A percentile compares a stretch with the other conserved stretches of the same genome.
These are phyloP conservation scores for Chloropicon primus DNA, from an alignment of 139 green algal species.

Conservation along the genomic window DNA sequence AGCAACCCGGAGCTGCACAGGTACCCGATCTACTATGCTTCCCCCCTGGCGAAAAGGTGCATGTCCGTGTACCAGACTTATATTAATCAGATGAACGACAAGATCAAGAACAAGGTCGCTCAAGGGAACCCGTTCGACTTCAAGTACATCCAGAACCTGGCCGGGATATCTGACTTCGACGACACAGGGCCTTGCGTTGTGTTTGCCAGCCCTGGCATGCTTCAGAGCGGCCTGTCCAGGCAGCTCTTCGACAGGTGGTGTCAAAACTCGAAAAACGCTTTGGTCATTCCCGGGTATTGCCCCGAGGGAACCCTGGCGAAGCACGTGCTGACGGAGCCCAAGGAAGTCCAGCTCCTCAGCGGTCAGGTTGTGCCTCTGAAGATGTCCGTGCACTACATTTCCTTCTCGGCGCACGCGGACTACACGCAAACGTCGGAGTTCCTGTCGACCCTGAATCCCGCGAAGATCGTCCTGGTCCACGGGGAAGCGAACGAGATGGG, in stretches of 20 bases:
- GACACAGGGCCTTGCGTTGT: conserved; percentile 82
- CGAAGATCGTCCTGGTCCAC: conserved; percentile 91
- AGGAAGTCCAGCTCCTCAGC: conserved; percentile 26
- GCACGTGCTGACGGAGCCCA: conserved; percentile 74
- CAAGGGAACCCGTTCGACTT: conserved; percentile 91
- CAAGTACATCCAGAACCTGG: conserved; percentile 53
- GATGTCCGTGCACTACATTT: conserved; percentile 84
- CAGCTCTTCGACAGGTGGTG: conserved; percentile 96
- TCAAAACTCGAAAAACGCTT: conserved; percentile 65
- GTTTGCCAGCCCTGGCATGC: conserved; percentile 86
- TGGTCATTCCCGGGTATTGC: conserved; percentile 91
- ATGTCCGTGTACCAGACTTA: conserved; percentile 70
- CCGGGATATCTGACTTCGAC: conserved; percentile 44
- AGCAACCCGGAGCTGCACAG: conserved; percentile 60
- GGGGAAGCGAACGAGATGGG: conserved; percentile 80
- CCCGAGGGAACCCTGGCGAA: conserved; percentile 93
- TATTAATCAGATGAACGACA: conserved; percentile 94
- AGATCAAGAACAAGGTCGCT: conserved; percentile 72
- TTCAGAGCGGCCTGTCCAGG: conserved; percentile 43
- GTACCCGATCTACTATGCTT: conserved; percentile 86
- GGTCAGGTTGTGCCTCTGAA: conserved; percentile 53
- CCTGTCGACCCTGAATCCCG: conserved; percentile 60
- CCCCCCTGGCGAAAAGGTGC: conserved; percentile 20
- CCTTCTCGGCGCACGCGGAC: conserved; percentile 94
- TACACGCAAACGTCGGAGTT: conserved; percentile 92